Base-by-base conservation (phyloP, 1,284 basidiomycete species). In the Hymenochaete sp. region DNA sequence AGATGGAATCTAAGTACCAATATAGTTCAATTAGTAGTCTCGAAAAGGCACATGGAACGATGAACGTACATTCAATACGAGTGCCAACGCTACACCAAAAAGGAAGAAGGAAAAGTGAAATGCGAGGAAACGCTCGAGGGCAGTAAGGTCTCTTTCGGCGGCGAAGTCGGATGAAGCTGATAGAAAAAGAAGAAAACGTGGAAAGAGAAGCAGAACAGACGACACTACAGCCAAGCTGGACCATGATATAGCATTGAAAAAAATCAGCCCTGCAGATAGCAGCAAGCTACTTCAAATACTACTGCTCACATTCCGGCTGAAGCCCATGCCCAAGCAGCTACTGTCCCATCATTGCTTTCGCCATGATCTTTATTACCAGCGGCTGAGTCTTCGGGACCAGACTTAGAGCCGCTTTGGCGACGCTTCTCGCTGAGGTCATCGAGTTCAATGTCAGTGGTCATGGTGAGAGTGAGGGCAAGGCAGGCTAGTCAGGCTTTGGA, bases 101-200 rank as follows among this genome's bases (percentile, higher is more conserved):
- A 59, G 48, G 13, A 59, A 52, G 16, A 61, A 55, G 7, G 53
- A 56, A 28, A 60, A 48, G 19, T 61, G 59, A 6, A 49, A 49
- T 5, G 53, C 53, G n/a, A 61, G 51, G 52, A 56, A 60, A 4
- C 47, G 26, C 43, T 61, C 59, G 28, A 61, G 50, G 8, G 56
- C 45, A 19, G 58, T 59, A 19, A 61, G 49, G 13, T 44, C 42
- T 24, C 55, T 51, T 16, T 56, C 50, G 13, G 46, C 18, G 28
- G n/a, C n/a, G 19, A 29, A 38, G 11, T 48, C 45, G 16, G 18
- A 36, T 4, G 52, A 48, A 8, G 44, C 33, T 14, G 52, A 52
- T 27, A 54, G 38, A 39, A 54, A 54, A 8, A 54, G 38, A 9
- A 54, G 38, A 32, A 54, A 54, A 24, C 52, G 47, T 10, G 52